A percentile compares a stretch with the other conserved stretches of the same genome.
These are phyloP conservation scores for Aureobasidium vineae DNA, from an alignment of 2,329 filamentous ascomycete genomes.

Conservation along the genomic window DNA sequence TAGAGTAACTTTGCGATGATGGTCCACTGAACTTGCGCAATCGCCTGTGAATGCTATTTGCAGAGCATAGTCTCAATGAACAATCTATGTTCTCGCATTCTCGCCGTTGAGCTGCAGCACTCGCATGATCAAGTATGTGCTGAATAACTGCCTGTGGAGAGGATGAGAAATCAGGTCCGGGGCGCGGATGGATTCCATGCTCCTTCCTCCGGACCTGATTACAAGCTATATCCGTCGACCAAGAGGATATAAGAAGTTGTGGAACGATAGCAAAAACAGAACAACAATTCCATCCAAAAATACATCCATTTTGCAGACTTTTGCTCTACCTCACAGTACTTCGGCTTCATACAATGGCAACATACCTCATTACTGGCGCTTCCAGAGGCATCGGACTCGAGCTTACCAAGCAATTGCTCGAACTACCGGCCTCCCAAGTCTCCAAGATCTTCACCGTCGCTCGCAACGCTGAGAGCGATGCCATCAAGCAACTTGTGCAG, in stretches of 20 bases:
- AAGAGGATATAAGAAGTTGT: background rate
- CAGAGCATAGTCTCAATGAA: background rate
- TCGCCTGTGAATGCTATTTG: background rate
- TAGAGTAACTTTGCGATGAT: background rate
- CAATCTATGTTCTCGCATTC: background rate
- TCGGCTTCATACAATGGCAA: constrained; percentile 33
- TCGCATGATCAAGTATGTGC: background rate
- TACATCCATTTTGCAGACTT: background rate
- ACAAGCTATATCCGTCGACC: background rate
- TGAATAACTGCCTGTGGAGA: background rate
- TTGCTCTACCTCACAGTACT: no score
- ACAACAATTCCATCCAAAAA: background rate
- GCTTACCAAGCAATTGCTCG: constrained; percentile 37
- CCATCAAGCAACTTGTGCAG: constrained; percentile 40
- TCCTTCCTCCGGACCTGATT: background rate
- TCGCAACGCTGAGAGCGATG: constrained; percentile 38
- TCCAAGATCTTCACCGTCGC: constrained; percentile 45
- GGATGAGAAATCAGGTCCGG: background rate
- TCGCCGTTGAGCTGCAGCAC: background rate
- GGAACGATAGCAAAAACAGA: background rate
- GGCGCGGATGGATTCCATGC: background rate
- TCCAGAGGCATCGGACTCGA: constrained; percentile 42
- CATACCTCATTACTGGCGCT: constrained; percentile 40
- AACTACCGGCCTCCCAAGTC: constrained; percentile 35
- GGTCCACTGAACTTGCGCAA: no score